Base-by-base conservation (phyloP, 441 rosid species). In the Sinapis alba region DNA sequence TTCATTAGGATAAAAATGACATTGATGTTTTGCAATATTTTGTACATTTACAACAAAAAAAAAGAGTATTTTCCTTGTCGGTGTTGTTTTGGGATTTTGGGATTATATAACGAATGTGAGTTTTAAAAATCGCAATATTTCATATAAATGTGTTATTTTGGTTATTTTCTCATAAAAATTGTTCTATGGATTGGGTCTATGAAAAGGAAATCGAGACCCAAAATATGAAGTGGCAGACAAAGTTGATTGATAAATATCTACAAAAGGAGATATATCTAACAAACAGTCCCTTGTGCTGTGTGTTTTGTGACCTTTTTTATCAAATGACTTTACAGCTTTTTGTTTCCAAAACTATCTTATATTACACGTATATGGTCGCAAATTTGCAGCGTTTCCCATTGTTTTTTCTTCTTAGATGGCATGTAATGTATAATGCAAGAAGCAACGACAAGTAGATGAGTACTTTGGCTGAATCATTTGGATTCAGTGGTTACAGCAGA, bases 221-320 rank as follows among this genome's bases (percentile, higher is more conserved):
- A 11, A 45, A 30, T 12, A 2, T 26, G 12, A 60, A 75, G 75
- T 76, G 79, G 79, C 79, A 70, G 79, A 76, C 71, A 70, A 76
- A 41, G 43, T 51, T 63, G 79, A 76, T 21, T 63, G 79, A 69
- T 69, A 23, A 15, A 58, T 1, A 62, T 76, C 28, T 62, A 41
- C 24, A 11, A 54, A 68, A 58, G 19, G 36, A 57, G 61, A 63
- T 18, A 13, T 28, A 73, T 68, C 10, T 62, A 26, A 60, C 21
- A 68, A 68, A 68, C 65, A 62, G 75, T 76, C 75, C 61, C 43
- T 70, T 70, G 71, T 76, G 79, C 27, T 24, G 53, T 70, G 41
- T 76, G 79, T 69, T 63, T 69, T 24, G 50, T 57, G 66, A 76
- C 60, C 38, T 63, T 69, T 60, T 69, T 72, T 18, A 62, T 36